Evolutionary conservation across 768 basidiomycete genomes (phyloP).

Genomic region (Mycena rebaudengoi): DNA sequence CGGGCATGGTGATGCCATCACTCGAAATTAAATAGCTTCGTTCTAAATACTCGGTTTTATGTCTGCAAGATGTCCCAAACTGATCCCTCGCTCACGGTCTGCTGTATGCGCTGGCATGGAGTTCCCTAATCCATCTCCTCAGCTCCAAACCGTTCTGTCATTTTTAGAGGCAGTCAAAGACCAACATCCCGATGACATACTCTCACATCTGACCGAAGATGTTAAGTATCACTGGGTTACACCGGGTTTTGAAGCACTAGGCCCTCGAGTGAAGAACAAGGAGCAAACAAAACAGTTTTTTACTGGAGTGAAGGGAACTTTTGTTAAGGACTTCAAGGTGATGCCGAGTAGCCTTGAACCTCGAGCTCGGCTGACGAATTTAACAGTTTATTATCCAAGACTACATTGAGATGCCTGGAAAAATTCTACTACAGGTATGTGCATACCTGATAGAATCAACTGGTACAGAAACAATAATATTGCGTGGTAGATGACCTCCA

Average conservation of each 20-base stretch:
- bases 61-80: too few species aligned
- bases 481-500: neutral
- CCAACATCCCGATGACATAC: neutral
- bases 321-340: neutral
- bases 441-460: neutral
- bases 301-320: neutral
- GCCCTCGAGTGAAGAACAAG: neutral
- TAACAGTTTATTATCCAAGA: neutral
- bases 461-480: neutral
- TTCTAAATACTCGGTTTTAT: too few species aligned
- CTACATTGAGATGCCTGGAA: slow-evolving; percentile 1
- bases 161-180: neutral
- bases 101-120: slow-evolving; percentile 1
- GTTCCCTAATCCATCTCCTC: neutral
- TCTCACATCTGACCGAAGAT: neutral
- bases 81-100: too few species aligned
- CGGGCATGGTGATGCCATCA: too few species aligned
- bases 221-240: neutral
- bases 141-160: neutral
- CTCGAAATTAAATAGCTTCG: too few species aligned
- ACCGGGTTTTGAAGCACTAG: neutral
- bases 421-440: neutral
- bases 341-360: too few species aligned
- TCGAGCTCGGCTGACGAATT: too few species aligned
- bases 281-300: neutral